Evolutionary conservation across 352 stramenopile species (phyloP), one percentile per base, ranked within the genome.

Genomic region (Phytophthora hibernalis): DNA sequence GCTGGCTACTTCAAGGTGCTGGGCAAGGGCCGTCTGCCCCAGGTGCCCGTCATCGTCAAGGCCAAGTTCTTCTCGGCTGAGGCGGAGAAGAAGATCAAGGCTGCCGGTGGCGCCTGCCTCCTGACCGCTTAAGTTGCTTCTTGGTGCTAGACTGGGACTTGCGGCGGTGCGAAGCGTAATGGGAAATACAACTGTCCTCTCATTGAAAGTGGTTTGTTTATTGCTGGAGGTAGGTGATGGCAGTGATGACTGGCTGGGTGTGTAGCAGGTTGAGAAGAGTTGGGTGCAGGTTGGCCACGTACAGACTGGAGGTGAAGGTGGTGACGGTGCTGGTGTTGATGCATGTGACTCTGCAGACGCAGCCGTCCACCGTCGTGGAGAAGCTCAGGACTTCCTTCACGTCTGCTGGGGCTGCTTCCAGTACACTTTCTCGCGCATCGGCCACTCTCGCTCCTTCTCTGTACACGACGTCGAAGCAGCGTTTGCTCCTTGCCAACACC

Each of bases 81-180:
- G 71, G 98, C 98, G n/a, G 98, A 99, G 87, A 98, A 99, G 88
- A 99, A 99, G 90, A 99, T 99, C 79, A 99, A 99, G 85, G 97
- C 83, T 56, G 97, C 96, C 53, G 98, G 98, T 78, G 98, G 98
- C 69, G 98, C 98, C 49, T 99, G 97, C 85, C 83, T 99, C 63
- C 84, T 99, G 60, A 97, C 91, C 78, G 96, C 96, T 78, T 99
- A 99, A 98, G 83, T 69, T 68, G 68, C 43, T 54, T 66, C 1
- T 28, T 26, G 9, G n/a, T 24, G 8, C 4, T 5, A 13, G 22
- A 33, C 28, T 20, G 38, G 5, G n/a, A 22, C 18, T 79, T 79
- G 80, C 70, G 79, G 79, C 77, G 85, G 65, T 89, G 85, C 83
- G 80, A 90, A 89, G 60, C 70, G 77, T 83, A 90, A 89, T 85